Percentiles rank a stretch among this genome's conserved stretches.
These are phyloP conservation scores for Komagataella kurtzmanii DNA, from an alignment of 805 yeast genomes.

Conservation along the genomic window DNA sequence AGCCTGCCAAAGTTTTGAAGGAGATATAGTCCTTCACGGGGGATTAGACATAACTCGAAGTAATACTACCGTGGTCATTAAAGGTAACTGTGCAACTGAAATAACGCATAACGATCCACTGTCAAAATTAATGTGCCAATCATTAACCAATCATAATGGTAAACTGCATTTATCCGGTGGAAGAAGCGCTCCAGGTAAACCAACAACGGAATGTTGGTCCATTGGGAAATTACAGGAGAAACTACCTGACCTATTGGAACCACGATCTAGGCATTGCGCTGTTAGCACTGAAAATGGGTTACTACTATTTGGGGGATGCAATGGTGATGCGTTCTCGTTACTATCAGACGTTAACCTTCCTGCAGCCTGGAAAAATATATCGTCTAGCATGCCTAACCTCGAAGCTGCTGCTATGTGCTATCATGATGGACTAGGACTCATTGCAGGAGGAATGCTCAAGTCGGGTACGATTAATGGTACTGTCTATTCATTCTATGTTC, in stretches of 20 bases:
- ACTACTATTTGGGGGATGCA: constrained; percentile 38
- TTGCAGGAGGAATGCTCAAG: constrained; percentile 32
- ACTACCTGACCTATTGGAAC: constrained; percentile 22
- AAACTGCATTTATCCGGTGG: constrained; percentile 46
- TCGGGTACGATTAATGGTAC: constrained; percentile 7
- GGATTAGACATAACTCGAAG: constrained; percentile 27
- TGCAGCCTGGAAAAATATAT: neutral
- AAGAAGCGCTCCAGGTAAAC: constrained; percentile 42
- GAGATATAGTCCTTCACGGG: constrained; percentile 12
- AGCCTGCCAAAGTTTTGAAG: neutral
- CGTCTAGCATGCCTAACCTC: constrained; percentile 9
- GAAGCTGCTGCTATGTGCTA: constrained; percentile 23
- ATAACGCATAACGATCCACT: constrained; percentile 8
- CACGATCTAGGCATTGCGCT: constrained; percentile 39
- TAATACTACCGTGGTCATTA: constrained; percentile 8
- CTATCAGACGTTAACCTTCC: neutral
- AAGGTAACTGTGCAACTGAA: constrained; percentile 2
- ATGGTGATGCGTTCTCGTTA: neutral
- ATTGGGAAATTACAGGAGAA: constrained; percentile 7
- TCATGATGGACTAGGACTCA: constrained; percentile 20
- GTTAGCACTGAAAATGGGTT: constrained; percentile 16
- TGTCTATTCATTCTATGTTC: neutral
- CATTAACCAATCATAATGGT: constrained; percentile 22
- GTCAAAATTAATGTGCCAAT: constrained; percentile 44
- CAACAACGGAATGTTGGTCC: constrained; percentile 30